phyloP scores from a whole-genome alignment of 208 protist genomes.

The Angomonas ambiguus region DNA sequence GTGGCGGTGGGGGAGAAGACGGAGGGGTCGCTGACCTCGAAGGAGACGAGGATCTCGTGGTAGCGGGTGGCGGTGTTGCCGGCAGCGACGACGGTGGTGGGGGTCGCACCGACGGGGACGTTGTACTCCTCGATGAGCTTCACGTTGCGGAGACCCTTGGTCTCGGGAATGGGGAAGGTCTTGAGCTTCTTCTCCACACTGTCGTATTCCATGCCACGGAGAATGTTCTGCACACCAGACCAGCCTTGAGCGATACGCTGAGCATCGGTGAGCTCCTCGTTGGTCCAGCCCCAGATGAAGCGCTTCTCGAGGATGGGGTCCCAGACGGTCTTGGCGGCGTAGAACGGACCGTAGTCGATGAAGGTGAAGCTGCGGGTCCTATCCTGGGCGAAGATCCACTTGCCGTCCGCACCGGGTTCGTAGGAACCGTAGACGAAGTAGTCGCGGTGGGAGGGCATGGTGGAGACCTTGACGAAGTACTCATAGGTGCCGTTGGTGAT shows the following conservation, averaged over 20 bases:
- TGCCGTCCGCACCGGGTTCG: slow-evolving; percentile 2
- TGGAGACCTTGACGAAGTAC: slow-evolving; percentile 46
- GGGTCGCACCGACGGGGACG: slow-evolving; percentile 4
- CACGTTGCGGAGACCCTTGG: slow-evolving; percentile 24
- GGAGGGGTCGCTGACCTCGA: slow-evolving; percentile 19
- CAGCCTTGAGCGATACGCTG: slow-evolving; percentile 33
- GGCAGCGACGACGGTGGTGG: slow-evolving; percentile 9
- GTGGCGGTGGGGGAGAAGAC: slow-evolving; percentile 17
- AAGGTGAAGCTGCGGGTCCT: slow-evolving; percentile 28
- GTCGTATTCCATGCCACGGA: slow-evolving; percentile 42
- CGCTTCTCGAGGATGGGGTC: slow-evolving; percentile 45
- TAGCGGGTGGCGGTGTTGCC: slow-evolving; percentile 21
- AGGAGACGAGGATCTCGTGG: slow-evolving; percentile 39
- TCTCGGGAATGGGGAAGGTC: slow-evolving; percentile 28
- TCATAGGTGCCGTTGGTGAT: slow-evolving; percentile 9
- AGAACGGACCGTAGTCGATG: slow-evolving; percentile 41
- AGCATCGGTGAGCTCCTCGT: slow-evolving; percentile 34
- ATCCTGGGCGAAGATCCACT: slow-evolving; percentile 36
- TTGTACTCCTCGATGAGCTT: slow-evolving; percentile 6
- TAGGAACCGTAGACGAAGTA: slow-evolving; percentile 39
- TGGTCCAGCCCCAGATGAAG: slow-evolving; percentile 41
- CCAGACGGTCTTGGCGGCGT: slow-evolving; percentile 43
- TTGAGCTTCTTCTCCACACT: slow-evolving; percentile 28
- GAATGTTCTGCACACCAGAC: slow-evolving; percentile 46
- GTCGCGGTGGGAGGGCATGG: slow-evolving; percentile 37